Evolutionary conservation across 1,284 basidiomycete genomes (phyloP), one percentile per base, ranked within the genome.

Genomic region (Amylostereum areolatum): DNA sequence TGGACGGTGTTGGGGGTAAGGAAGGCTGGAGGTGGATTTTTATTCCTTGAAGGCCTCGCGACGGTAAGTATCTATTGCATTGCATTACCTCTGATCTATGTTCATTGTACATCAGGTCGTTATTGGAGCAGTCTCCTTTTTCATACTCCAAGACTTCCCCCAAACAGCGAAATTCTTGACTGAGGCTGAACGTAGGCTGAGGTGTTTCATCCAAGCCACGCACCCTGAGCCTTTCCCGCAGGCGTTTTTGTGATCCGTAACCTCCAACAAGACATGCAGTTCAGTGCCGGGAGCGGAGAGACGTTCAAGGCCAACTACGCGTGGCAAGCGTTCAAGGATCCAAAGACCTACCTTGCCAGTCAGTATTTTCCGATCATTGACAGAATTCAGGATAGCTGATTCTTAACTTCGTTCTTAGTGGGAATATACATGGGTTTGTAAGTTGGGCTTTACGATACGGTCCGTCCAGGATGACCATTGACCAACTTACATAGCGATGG

Each of bases 11-110:
- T 28, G 83, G 75, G 2, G 78, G 81, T 30, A 78, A 74, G 56
- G 68, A 75, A 24, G 83, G 67, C 10, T 78, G 76, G 74, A 69
- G 74, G 10, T 84, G 82, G 83, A 85, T 88, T 48, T 86, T 89
- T 65, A 89, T 90, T 52, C 67, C 67, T 91, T 3, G 87, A 90
- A 65, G 88, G 87, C 7, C 67, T 89, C 36, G 70, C 78, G 39
- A 91, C 88, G 0, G 18, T 18, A 18, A 18, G 18, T 18, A 18
- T 18, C 18, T 18, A 18, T 18, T 18, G 18, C 18, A 18, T 18
- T 18, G 18, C 18, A 18, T 18, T 18, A 18, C 18, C 18, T 18
- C 18, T 18, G 18, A 18, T 18, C 18, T 18, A 18, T 18, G 18
- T 18, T 18, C 18, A 18, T 18, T 18, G 18, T 18, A 18, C 18